A percentile compares a stretch with the other conserved stretches of the same genome.
Evolutionary conservation across 371 early-diverging fungal genomes (phyloP).

Genomic region (Syncephalastrum monosporum): DNA sequence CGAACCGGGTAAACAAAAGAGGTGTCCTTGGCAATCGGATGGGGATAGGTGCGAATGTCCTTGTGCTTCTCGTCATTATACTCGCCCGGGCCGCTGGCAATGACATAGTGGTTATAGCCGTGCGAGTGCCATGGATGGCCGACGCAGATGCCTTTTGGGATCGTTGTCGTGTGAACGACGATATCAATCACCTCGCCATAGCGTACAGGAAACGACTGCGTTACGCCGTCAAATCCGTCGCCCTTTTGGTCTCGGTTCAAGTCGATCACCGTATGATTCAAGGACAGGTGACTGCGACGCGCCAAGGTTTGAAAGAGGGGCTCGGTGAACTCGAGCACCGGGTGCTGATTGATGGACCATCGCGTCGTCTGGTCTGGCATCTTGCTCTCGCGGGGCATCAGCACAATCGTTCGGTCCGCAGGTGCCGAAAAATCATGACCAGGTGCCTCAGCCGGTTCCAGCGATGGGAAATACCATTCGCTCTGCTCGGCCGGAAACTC

Average conservation of each 20-base stretch:
- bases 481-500: conserved; percentile 7
- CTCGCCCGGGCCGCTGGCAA: conserved; percentile 33
- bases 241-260: conserved; percentile 4
- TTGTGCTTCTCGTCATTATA: conserved; percentile 25
- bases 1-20: conserved; percentile 26
- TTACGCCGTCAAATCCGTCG: conserved; percentile 17
- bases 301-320: conserved; percentile 13
- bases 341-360: conserved; percentile 20
- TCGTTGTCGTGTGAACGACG: conserved; percentile 28
- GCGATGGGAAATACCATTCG: conserved; percentile 18
- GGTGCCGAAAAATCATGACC: conserved; percentile 10
- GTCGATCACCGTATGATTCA: conserved; percentile 17
- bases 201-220: conserved; percentile 24
- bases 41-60: conserved; percentile 20
- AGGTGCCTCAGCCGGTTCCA: conserved; percentile 1
- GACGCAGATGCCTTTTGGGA: conserved; percentile 18
- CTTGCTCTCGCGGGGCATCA: conserved; percentile 9
- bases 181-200: conserved; percentile 31
- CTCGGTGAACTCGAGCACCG: conserved; percentile 5
- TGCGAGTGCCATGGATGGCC: conserved; percentile 47
- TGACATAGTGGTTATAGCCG: conserved; percentile 35
- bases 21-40: conserved; percentile 31
- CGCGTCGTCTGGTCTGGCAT: conserved; percentile 12
- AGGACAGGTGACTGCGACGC: conserved; percentile 1
- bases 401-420: conserved; percentile 18